Evolutionary conservation across 768 basidiomycete genomes (phyloP).

Genomic region (Rhodosporidiobolus sp.): DNA sequence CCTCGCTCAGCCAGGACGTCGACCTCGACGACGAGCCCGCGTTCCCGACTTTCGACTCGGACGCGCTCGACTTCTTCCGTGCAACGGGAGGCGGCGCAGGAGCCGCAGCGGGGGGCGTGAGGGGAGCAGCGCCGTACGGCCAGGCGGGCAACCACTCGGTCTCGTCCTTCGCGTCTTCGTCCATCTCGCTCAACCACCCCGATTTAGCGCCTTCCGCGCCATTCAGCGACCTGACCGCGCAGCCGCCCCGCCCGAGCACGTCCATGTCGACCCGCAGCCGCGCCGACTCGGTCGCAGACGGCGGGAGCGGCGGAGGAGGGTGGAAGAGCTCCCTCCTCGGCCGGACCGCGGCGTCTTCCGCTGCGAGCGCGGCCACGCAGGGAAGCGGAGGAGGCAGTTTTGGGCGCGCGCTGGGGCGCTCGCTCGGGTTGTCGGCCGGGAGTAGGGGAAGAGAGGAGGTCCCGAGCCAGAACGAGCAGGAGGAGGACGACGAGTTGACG

Average conservation of each 20-base stretch:
- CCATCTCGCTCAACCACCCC: not conserved
- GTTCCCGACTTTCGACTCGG: conserved; percentile 15
- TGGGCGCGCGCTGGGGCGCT: not conserved
- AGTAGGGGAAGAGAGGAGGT: not conserved
- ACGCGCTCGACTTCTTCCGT: conserved; percentile 2
- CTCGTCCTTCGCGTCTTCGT: not conserved
- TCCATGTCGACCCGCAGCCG: conserved; percentile 28
- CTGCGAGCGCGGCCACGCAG: not conserved
- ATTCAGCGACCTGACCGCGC: not conserved
- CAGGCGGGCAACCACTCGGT: not conserved
- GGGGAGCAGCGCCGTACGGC: not conserved
- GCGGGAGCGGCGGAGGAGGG: not conserved
- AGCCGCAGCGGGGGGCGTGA: not conserved
- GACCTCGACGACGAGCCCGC: conserved; percentile 7
- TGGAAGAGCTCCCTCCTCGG: conserved; percentile 8
- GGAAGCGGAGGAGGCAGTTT: not conserved
- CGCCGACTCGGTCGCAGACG: not conserved
- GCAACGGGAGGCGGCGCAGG: too few relatives aligned
- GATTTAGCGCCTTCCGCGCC: not conserved
- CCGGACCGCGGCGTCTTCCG: not conserved
- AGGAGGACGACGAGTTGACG: not conserved
- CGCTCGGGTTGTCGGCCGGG: not conserved
- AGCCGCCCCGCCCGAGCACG: conserved; percentile 12
- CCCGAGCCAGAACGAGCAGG: not conserved
- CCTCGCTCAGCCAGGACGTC: conserved; percentile 5